A percentile compares a stretch with the other conserved stretches of the same genome.
These are phyloP conservation scores for Leccinellum luteum DNA, from an alignment of 768 basidiomycete genomes.

Conservation along the genomic window DNA sequence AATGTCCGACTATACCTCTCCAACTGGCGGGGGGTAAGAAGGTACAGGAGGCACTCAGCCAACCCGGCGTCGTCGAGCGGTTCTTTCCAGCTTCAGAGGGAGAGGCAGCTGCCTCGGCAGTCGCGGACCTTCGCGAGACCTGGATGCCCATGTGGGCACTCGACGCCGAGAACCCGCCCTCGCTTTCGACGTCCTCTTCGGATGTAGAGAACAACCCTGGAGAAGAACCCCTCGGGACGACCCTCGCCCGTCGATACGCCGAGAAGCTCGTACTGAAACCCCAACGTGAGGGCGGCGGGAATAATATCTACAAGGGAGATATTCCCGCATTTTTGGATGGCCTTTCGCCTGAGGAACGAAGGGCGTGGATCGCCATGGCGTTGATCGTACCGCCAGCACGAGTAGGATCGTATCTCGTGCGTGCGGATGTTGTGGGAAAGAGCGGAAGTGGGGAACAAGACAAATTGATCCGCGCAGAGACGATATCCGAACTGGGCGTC, in stretches of 20 bases:
- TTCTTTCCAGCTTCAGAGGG: constrained; percentile 51
- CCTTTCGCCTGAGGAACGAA: constrained; percentile 58
- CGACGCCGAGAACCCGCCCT: constrained; percentile 21
- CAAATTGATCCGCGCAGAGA: constrained; percentile 55
- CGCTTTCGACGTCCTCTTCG: not conserved
- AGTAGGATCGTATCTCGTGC: constrained; percentile 70
- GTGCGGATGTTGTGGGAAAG: constrained; percentile 19
- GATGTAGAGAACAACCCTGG: not conserved
- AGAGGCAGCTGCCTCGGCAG: constrained; percentile 19
- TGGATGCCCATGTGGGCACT: constrained; percentile 93
- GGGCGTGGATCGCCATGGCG: constrained; percentile 96
- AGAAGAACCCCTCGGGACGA: constrained; percentile 21
- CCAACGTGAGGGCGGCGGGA: constrained; percentile 97
- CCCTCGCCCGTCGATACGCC: constrained; percentile 31
- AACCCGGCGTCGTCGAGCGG: constrained; percentile 66
- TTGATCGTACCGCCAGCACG: constrained; percentile 78
- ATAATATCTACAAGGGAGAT: constrained; percentile 85
- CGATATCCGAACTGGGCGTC: constrained; percentile 88
- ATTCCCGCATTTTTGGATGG: constrained; percentile 75
- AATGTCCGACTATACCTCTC: constrained; percentile 86
- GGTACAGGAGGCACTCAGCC: constrained; percentile 83
- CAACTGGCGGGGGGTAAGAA: constrained; percentile 98
- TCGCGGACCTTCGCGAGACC: constrained; percentile 60
- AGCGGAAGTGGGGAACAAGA: not conserved
- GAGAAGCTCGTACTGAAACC: constrained; percentile 84